These are phyloP conservation scores for Eimeria falciformis DNA, from an alignment of 169 alveolate species.

Conservation along the genomic window DNA sequence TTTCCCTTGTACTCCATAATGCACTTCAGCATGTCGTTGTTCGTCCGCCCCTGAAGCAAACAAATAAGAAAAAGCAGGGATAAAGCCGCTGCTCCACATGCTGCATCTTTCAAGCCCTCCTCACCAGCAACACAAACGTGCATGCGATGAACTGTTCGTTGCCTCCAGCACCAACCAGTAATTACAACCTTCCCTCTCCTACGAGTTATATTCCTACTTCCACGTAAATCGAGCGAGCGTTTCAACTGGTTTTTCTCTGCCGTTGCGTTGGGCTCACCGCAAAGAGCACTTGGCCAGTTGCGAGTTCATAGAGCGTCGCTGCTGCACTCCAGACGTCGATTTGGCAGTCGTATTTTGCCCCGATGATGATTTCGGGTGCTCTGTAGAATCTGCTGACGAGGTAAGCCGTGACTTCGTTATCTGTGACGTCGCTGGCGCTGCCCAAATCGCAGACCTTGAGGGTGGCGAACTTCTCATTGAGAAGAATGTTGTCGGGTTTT, in stretches of 20 bases:
- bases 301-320: slow-evolving; percentile 96
- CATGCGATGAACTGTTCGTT: no score
- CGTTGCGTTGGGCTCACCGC: slow-evolving; percentile 89
- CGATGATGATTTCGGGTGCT: slow-evolving; percentile 98
- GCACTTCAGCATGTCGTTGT: slow-evolving; percentile 96
- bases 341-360: slow-evolving; percentile 91
- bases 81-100: no score
- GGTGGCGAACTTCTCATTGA: slow-evolving; percentile 88
- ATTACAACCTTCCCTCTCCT: no score
- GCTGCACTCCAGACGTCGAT: slow-evolving; percentile 98
- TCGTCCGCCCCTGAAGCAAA: slow-evolving; percentile 91
- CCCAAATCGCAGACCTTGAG: slow-evolving; percentile 98
- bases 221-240: no score
- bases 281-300: slow-evolving; percentile 97
- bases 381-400: slow-evolving; percentile 97
- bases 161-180: no score
- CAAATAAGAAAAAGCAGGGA: no score
- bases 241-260: no score
- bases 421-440: slow-evolving; percentile 93
- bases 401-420: slow-evolving; percentile 93
- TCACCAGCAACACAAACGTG: no score
- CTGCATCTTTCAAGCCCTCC: no score
- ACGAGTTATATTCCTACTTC: no score
- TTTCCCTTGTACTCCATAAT: slow-evolving; percentile 96
- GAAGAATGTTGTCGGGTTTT: slow-evolving; percentile 97